Evolutionary conservation across 2,329 filamentous ascomycete genomes (phyloP).

Genomic region (Neonectria coccinea): DNA sequence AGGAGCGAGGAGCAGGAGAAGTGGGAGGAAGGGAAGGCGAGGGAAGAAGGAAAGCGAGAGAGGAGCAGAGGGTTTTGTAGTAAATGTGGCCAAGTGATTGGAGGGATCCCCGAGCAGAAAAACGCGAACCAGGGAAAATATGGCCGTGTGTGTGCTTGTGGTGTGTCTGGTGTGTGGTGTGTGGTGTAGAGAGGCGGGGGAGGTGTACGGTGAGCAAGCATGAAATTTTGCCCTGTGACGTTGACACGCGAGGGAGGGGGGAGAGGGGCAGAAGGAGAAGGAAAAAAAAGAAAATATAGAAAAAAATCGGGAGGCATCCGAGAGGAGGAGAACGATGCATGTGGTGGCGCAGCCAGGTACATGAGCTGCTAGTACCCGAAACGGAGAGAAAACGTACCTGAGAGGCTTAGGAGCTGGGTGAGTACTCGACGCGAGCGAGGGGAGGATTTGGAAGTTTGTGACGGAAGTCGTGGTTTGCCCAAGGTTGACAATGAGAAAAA

Average conservation of each 20-base stretch:
- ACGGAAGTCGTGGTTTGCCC: background rate
- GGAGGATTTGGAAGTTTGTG: background rate
- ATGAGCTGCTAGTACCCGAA: too few relatives aligned
- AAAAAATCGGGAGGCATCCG: slow-evolving; percentile 1
- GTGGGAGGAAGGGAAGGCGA: background rate
- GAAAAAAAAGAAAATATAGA: background rate
- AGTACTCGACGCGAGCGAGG: background rate
- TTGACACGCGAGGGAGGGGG: slow-evolving; percentile 29
- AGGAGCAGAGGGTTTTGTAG: slow-evolving; percentile 1
- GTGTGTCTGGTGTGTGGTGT: slow-evolving; percentile 5
- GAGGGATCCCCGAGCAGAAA: background rate
- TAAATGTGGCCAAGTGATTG: slow-evolving; percentile 4
- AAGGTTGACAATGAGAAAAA: slow-evolving; percentile 1
- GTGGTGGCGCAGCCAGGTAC: slow-evolving; percentile 2
- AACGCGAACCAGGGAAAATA: background rate
- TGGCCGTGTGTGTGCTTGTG: slow-evolving; percentile 1
- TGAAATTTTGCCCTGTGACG: slow-evolving; percentile 44
- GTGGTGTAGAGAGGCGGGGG: background rate
- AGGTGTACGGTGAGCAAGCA: slow-evolving; percentile 10
- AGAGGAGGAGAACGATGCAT: slow-evolving; percentile 8
- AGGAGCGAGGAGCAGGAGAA: background rate
- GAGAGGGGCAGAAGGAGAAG: slow-evolving; percentile 30
- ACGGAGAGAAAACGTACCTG: background rate
- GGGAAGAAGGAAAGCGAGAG: background rate
- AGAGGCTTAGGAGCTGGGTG: background rate